phyloP scores from a whole-genome alignment of 1,139 yeast genomes.

The Geotrichum klebahnii region DNA sequence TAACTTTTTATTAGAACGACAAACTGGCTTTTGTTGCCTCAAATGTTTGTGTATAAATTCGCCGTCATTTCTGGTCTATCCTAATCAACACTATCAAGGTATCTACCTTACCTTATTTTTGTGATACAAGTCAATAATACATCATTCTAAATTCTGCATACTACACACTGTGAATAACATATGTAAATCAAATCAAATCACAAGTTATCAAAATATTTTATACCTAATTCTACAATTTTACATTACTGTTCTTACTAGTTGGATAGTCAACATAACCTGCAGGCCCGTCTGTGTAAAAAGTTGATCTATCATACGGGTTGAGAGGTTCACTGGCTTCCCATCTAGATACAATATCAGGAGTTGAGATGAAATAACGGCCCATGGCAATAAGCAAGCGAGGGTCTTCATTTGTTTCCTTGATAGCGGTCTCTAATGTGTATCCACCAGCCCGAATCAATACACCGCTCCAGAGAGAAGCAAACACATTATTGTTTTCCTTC shows the following conservation, averaged over 20 bases:
- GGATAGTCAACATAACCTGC: conserved; percentile 25
- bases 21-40: no score
- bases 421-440: conserved; percentile 34
- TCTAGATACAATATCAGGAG: conserved; percentile 52
- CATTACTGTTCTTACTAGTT: neutral
- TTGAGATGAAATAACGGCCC: conserved; percentile 48
- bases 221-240: no score
- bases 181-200: no score
- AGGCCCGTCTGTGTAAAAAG: conserved; percentile 38
- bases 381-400: conserved; percentile 45
- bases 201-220: no score
- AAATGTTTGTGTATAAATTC: no score
- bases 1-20: no score
- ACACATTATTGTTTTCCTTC: conserved; percentile 10
- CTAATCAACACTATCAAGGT: no score
- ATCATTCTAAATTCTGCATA: no score
- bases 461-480: conserved; percentile 41
- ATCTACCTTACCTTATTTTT: no score
- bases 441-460: conserved; percentile 42
- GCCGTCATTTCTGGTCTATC: no score
- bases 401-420: conserved; percentile 34
- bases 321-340: conserved; percentile 41
- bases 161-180: no score
- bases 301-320: conserved; percentile 40
- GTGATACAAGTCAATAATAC: no score